phyloP scores from a whole-genome alignment of 345 rosid species.

The Brassica carinata region DNA sequence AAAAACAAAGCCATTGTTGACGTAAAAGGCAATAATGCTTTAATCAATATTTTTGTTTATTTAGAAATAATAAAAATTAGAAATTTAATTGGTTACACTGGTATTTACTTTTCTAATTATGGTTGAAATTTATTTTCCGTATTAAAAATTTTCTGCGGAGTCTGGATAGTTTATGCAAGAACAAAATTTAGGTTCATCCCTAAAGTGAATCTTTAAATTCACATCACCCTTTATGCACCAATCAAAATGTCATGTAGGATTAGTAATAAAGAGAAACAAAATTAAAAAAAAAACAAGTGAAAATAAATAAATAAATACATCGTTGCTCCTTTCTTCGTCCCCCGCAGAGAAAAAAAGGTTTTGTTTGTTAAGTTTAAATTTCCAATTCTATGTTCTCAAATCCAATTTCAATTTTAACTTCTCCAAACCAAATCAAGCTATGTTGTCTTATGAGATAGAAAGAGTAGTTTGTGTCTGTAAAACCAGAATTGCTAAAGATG shows the following conservation, averaged over 20 bases:
- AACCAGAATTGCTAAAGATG: no score
- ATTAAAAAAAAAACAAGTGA: no score
- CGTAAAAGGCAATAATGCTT: not conserved
- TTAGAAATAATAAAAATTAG: not conserved
- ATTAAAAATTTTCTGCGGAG: not conserved
- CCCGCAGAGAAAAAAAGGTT: not conserved
- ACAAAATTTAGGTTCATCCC: no score
- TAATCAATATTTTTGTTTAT: not conserved
- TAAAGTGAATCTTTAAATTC: no score
- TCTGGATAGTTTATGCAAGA: not conserved
- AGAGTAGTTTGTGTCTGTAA: not conserved
- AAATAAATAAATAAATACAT: no score
- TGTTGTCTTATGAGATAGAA: not conserved
- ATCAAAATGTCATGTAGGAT: no score
- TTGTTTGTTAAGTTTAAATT: not conserved
- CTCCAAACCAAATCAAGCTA: not conserved
- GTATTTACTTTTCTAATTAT: not conserved
- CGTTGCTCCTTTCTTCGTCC: not conserved
- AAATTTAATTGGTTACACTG: not conserved
- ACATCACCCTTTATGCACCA: no score
- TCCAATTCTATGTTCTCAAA: not conserved
- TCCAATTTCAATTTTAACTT: no score
- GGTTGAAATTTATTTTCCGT: not conserved
- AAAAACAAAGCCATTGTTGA: not conserved
- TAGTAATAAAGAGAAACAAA: no score